A percentile compares a stretch with the other conserved stretches of the same genome.
Conservation (phyloP, 2,329 filamentous ascomycete genomes). For the Ophiosphaerella herpotricha region DNA sequence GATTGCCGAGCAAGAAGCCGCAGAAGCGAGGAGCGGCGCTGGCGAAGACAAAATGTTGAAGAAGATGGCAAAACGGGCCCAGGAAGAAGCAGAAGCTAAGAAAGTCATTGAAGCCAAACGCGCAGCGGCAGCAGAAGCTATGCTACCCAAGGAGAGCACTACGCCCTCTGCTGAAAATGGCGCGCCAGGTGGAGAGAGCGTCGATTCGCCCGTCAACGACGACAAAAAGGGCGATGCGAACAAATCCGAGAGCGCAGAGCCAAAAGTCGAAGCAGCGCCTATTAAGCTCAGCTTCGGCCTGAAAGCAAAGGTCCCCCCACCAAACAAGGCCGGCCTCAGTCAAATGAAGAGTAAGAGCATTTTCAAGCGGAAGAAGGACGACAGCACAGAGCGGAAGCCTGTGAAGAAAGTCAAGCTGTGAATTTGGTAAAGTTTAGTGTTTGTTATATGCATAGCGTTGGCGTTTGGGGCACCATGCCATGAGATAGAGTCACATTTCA, state of each 20-base stretch:
- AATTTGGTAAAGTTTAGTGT: not conserved
- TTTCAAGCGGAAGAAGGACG: slow-evolving; percentile 42
- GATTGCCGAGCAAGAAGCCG: slow-evolving; percentile 78
- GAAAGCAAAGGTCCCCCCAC: slow-evolving; percentile 32
- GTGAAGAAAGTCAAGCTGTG: slow-evolving; percentile 44
- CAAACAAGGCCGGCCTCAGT: slow-evolving; percentile 34
- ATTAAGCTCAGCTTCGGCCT: slow-evolving; percentile 42
- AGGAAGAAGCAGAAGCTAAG: slow-evolving; percentile 56
- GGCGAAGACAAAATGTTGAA: slow-evolving; percentile 80
- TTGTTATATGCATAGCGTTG: slow-evolving; percentile 23
- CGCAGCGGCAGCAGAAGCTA: slow-evolving; percentile 45
- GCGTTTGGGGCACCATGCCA: slow-evolving; percentile 11
- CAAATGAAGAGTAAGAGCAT: slow-evolving; percentile 45
- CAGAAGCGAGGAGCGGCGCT: slow-evolving; percentile 90
- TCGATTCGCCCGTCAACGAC: slow-evolving; percentile 69
- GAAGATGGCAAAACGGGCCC: slow-evolving; percentile 81
- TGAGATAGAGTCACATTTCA: too few species aligned
- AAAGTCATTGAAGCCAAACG: slow-evolving; percentile 50
- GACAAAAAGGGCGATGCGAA: slow-evolving; percentile 84
- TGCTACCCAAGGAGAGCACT: slow-evolving; percentile 43
- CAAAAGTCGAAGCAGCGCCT: slow-evolving; percentile 35
- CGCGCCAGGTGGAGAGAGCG: slow-evolving; percentile 14
- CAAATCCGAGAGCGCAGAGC: slow-evolving; percentile 43
- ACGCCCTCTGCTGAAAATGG: slow-evolving; percentile 40
- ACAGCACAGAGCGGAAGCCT: slow-evolving; percentile 30